Evolutionary conservation across 2,329 filamentous ascomycete genomes (phyloP).

Genomic region (Colletotrichum incanum): DNA sequence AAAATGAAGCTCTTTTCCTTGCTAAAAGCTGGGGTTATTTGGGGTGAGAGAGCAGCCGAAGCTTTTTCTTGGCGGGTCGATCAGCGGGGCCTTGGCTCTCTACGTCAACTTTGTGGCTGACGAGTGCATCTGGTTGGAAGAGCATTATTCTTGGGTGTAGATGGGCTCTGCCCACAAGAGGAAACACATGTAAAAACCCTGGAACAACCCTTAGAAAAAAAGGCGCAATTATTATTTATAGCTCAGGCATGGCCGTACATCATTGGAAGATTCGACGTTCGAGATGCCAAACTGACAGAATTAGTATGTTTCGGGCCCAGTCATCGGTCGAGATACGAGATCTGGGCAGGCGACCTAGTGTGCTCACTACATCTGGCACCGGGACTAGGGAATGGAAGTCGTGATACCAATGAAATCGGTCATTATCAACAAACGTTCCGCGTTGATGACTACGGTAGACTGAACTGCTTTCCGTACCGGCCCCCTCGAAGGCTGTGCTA

Average conservation of each 20-base stretch:
- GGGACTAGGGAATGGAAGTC: not conserved
- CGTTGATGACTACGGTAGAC: not conserved
- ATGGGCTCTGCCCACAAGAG: conserved; percentile 17
- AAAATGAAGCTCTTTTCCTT: conserved; percentile 7
- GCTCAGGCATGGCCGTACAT: conserved; percentile 6
- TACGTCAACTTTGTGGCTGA: conserved; percentile 41
- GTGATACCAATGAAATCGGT: conserved; percentile 10
- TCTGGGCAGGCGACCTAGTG: conserved; percentile 24
- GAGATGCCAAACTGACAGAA: not conserved
- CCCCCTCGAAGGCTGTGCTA: conserved; percentile 22
- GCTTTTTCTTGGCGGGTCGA: conserved; percentile 41
- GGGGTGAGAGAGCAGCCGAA: conserved; percentile 32
- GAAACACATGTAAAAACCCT: not conserved
- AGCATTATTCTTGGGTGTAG: conserved; percentile 10
- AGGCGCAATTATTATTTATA: conserved; percentile 32
- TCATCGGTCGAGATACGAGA: conserved; percentile 23
- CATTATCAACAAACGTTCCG: not conserved
- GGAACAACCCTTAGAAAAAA: not conserved
- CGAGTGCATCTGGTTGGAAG: conserved; percentile 14
- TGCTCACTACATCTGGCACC: conserved; percentile 9
- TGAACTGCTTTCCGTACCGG: not conserved
- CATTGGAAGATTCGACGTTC: conserved; percentile 24
- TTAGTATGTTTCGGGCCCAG: conserved; percentile 11
- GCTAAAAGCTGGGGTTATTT: not conserved
- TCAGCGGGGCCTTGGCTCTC: conserved; percentile 25